Conservation (phyloP, 305 asterid genomes). For the Stenogyne calaminthoides region DNA sequence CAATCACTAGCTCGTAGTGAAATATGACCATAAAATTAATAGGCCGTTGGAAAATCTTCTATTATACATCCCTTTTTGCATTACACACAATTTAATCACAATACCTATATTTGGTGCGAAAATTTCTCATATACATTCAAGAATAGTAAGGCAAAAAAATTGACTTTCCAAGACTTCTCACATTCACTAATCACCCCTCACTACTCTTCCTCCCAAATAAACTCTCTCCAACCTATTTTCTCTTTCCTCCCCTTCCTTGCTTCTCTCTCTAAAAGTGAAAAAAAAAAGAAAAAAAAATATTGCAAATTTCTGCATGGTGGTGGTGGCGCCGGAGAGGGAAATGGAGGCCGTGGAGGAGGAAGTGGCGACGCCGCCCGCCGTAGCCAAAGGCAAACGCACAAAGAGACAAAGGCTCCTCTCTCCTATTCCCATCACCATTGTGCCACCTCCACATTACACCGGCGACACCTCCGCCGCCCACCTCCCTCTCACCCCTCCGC, state of each 20-base stretch:
- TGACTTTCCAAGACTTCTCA: conserved; percentile 33
- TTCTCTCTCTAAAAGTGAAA: conserved; percentile 24
- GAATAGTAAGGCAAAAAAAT: background rate
- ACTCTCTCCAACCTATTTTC: conserved; percentile 20
- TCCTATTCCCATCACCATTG: conserved; percentile 62
- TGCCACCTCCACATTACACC: conserved; percentile 10
- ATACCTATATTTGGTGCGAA: conserved; percentile 30
- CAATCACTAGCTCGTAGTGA: background rate
- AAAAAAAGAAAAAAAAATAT: background rate
- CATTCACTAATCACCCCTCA: conserved; percentile 39
- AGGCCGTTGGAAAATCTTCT: background rate
- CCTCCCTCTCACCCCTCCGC: background rate
- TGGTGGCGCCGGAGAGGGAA: conserved; percentile 33
- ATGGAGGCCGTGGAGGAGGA: conserved; percentile 59
- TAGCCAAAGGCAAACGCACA: conserved; percentile 82
- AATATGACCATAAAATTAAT: background rate
- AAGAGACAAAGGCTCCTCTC: conserved; percentile 69
- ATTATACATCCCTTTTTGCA: background rate
- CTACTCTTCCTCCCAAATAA: conserved; percentile 26
- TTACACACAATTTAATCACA: background rate
- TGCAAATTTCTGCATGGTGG: conserved; percentile 24
- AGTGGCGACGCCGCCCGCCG: conserved; percentile 37
- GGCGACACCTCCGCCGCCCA: background rate
- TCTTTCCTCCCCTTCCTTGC: conserved; percentile 30
- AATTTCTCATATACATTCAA: conserved; percentile 4